Conservation (phyloP, 2,329 filamentous ascomycete genomes). For the Tolypocladium pustulatum region DNA sequence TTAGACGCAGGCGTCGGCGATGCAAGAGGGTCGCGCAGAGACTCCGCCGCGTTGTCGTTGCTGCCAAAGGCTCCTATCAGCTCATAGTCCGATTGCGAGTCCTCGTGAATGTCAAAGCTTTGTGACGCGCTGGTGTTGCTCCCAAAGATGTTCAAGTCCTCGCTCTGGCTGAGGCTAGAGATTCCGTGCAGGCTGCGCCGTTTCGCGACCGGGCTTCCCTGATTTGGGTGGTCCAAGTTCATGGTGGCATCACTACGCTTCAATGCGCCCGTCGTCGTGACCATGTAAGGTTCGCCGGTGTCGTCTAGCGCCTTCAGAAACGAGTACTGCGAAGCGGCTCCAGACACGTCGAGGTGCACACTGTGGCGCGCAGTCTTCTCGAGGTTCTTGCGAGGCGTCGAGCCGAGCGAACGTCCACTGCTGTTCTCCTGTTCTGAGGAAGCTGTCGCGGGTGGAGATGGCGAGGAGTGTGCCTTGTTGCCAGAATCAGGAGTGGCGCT, state of each 20-base stretch:
- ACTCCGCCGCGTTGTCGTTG: slow-evolving; percentile 3
- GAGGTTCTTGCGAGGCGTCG: slow-evolving; percentile 9
- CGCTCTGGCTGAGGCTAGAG: slow-evolving; percentile 44
- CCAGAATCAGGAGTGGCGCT: slow-evolving; percentile 60
- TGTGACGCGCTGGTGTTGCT: slow-evolving; percentile 30
- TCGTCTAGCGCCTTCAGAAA: slow-evolving; percentile 41
- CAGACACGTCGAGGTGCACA: slow-evolving; percentile 46
- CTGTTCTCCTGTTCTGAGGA: slow-evolving; percentile 34
- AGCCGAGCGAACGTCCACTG: slow-evolving; percentile 23
- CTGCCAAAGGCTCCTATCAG: slow-evolving; percentile 27
- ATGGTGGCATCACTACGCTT: slow-evolving; percentile 88
- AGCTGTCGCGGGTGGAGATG: slow-evolving; percentile 21
- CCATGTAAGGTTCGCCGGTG: slow-evolving; percentile 21
- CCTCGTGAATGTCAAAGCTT: slow-evolving; percentile 43
- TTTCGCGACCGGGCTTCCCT: slow-evolving; percentile 83
- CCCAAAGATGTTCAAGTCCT: slow-evolving; percentile 69
- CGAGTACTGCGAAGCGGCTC: slow-evolving; percentile 35
- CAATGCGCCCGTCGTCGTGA: slow-evolving; percentile 58
- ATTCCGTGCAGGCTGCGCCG: slow-evolving; percentile 76
- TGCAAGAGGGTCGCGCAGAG: slow-evolving; percentile 28
- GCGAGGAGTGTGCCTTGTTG: slow-evolving; percentile 48
- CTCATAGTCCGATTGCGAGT: slow-evolving; percentile 40
- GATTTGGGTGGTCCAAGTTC: slow-evolving; percentile 68
- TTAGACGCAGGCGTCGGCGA: slow-evolving; percentile 38
- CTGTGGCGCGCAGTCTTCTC: slow-evolving; percentile 44